phyloP scores from a whole-genome alignment of 2,329 filamentous ascomycete species.

The Diplodia intermedia region DNA sequence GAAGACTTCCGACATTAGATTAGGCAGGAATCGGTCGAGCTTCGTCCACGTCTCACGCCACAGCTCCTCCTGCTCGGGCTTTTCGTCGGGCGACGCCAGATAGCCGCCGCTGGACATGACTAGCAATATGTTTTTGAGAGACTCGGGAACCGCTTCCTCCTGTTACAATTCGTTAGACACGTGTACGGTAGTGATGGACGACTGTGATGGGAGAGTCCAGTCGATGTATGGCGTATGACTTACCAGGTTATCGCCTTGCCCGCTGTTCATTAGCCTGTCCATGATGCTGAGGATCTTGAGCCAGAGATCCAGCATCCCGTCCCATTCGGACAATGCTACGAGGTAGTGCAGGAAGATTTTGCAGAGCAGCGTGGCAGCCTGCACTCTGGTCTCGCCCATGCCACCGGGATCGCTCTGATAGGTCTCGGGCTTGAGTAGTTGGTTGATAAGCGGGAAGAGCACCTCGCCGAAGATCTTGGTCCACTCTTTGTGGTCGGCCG shows the following conservation, averaged over 20 bases:
- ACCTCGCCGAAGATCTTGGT: slow-evolving; percentile 94
- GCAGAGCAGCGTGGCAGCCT: slow-evolving; percentile 87
- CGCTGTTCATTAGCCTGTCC: slow-evolving; percentile 95
- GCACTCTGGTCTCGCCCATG: slow-evolving; percentile 94
- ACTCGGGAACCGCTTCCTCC: slow-evolving; percentile 95
- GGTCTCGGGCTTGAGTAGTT: slow-evolving; percentile 90
- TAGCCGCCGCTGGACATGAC: slow-evolving; percentile 93
- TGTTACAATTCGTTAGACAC: slow-evolving; percentile 48
- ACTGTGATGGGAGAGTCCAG: not conserved
- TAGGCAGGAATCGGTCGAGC: slow-evolving; percentile 66
- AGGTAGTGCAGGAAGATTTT: slow-evolving; percentile 97
- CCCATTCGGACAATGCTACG: slow-evolving; percentile 81
- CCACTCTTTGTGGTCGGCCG: slow-evolving; percentile 88
- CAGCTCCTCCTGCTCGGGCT: slow-evolving; percentile 58
- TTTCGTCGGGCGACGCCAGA: slow-evolving; percentile 71
- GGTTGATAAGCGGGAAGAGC: slow-evolving; percentile 86
- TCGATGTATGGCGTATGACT: slow-evolving; percentile 46
- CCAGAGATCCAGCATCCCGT: slow-evolving; percentile 92
- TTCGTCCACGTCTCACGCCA: slow-evolving; percentile 68
- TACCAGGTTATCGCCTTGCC: slow-evolving; percentile 87
- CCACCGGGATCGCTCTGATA: slow-evolving; percentile 89
- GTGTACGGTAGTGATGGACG: not conserved
- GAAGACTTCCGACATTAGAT: slow-evolving; percentile 66
- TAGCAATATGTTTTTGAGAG: slow-evolving; percentile 91
- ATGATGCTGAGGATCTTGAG: slow-evolving; percentile 90